Conservation (phyloP, 768 basidiomycete genomes). For the Crassisporium funariophilum region DNA sequence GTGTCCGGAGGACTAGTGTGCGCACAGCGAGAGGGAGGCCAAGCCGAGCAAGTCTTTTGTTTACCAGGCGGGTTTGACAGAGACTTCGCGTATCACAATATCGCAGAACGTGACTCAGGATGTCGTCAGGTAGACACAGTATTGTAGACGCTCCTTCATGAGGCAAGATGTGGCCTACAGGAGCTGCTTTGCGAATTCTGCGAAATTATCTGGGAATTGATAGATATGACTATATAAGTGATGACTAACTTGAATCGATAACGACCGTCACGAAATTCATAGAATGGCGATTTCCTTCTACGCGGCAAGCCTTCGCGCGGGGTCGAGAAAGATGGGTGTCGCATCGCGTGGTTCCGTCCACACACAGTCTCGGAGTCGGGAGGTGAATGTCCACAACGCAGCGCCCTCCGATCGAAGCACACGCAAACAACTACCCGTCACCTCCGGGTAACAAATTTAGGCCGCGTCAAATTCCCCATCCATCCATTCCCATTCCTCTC, state of each 20-base stretch:
- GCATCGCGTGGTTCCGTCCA: not conserved
- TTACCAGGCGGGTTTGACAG: conserved; percentile 14
- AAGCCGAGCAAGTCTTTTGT: conserved; percentile 17
- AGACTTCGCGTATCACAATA: not conserved
- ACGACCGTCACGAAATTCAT: too few relatives aligned
- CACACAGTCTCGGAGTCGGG: not conserved
- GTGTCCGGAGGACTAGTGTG: conserved; percentile 17
- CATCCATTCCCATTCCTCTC: not conserved
- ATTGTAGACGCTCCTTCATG: too few relatives aligned
- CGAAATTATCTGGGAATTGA: too few relatives aligned
- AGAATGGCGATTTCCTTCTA: too few relatives aligned
- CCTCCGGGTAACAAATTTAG: not conserved
- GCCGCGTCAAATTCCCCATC: not conserved
- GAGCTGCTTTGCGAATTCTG: too few relatives aligned
- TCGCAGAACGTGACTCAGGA: conserved; percentile 11
- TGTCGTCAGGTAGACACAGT: conserved; percentile 12
- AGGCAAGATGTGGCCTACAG: too few relatives aligned
- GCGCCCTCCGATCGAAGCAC: not conserved
- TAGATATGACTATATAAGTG: too few relatives aligned
- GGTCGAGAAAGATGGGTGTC: not conserved
- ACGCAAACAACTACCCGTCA: conserved; percentile 8
- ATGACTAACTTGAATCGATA: too few relatives aligned
- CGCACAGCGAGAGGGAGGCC: conserved; percentile 14
- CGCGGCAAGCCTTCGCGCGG: too few relatives aligned
- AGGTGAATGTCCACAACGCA: not conserved